These are phyloP conservation scores for Cutaneotrichosporon cavernicola DNA, from an alignment of 1,284 basidiomycete genomes.

Conservation along the genomic window DNA sequence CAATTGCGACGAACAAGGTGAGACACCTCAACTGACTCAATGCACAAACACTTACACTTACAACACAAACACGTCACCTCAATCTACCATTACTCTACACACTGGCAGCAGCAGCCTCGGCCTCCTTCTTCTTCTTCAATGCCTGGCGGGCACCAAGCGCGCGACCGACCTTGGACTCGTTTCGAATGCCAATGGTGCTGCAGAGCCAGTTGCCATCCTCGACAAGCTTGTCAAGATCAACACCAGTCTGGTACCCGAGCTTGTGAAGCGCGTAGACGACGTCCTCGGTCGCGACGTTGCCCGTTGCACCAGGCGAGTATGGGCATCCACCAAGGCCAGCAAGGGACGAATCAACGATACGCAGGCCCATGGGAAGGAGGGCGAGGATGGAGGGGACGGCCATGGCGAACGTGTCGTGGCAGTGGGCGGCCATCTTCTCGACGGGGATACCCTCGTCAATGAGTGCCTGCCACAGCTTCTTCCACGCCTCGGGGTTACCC, in stretches of 20 bases:
- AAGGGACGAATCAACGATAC: constrained; percentile 61
- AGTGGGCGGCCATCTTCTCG: constrained; percentile 67
- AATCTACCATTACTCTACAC: not conserved
- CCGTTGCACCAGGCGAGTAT: constrained; percentile 90
- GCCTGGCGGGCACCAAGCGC: constrained; percentile 62
- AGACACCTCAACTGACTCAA: too few species aligned
- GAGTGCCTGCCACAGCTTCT: constrained; percentile 68
- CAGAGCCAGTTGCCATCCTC: constrained; percentile 81
- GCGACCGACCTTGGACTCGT: constrained; percentile 74
- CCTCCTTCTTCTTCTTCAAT: constrained; percentile 24
- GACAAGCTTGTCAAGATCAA: constrained; percentile 67
- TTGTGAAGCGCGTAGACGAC: constrained; percentile 78
- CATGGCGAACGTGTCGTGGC: constrained; percentile 89
- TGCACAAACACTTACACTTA: not conserved
- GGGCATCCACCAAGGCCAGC: constrained; percentile 92
- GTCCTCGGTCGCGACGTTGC: constrained; percentile 90
- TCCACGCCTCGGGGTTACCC: constrained; percentile 70
- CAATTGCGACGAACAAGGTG: too few species aligned
- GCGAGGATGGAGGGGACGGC: constrained; percentile 59
- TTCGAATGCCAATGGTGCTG: constrained; percentile 64
- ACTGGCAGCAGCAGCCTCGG: not conserved
- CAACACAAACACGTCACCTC: not conserved
- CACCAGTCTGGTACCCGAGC: constrained; percentile 66
- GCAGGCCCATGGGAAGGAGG: constrained; percentile 56
- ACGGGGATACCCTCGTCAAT: constrained; percentile 57